Base-by-base conservation (phyloP, 805 yeast genomes). In the Lipomyces kockii region DNA sequence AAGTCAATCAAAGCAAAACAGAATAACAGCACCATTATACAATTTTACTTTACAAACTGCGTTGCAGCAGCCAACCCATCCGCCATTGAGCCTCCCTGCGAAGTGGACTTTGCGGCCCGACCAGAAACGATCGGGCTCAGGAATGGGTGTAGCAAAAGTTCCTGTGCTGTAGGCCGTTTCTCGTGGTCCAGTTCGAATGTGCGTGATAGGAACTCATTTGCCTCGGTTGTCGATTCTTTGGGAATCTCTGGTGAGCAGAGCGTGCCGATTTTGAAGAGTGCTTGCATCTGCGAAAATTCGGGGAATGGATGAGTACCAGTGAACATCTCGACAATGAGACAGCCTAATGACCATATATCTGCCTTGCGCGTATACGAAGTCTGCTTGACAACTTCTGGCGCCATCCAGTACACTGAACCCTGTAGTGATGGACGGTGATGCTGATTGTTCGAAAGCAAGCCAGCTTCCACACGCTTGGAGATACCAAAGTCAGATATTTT, bases 321-420 rank as follows among this genome's bases (percentile, higher is more conserved):
- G 74, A 91, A 88, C 97, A 95, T 92, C 78, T 95, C 99, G 43
- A 95, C 88, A 14, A 94, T 85, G 32, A 95, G 83, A 77, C 98
- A 95, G 0, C 98, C 99, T 9, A 96, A 89, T 0, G 97, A 91
- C 99, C 99, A 95, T 32, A 95, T 92, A 77, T 95, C 99, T 0
- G 97, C 97, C 78, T 91, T 92, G 51, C 89, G 88, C 1, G 98
- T 94, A 62, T 94, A 91, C 0, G 92, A 91, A 1, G 91, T 88
- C 75, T 93, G 98, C 74, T 92, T 91, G 20, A 95, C 98, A 8
- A 95, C 98, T 77, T 95, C 99, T 0, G 99, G 99, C 0, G 99
- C 98, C 99, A 95, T 95, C 98, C 99, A 95, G 76, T 89, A 95
- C 0, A 94, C 92, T 0, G 97, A 91, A 0, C 99, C 99, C 78